Base-by-base conservation (phyloP, 192 early-diverging fungal genomes). In the Oehlia diaphana region DNA sequence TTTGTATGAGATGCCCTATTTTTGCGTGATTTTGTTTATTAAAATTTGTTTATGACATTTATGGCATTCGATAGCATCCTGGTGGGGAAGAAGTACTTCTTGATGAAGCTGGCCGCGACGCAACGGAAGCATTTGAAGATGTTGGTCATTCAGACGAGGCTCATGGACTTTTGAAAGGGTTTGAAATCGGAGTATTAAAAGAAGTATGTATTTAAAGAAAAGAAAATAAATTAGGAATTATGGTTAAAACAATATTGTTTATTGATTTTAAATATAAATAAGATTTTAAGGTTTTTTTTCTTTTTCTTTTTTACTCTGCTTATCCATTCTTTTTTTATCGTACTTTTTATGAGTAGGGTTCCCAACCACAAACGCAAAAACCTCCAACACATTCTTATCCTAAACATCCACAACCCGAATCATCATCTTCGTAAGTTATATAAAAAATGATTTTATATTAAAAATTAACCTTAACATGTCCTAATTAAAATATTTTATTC, bases 81-180 rank as follows among this genome's bases (percentile, higher is more conserved):
- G 97, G 97, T 83, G 97, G 97, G 83, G 97, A 97, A 86, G 97
- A 99, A 84, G 95, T 99, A 16, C 86, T 99, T 78, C 81, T 97
- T 63, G 97, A 97, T 85, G 90, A 93, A 80, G 96, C 91, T 69
- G 97, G 95, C 84, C 89, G 88, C 79, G 96, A 99, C 84, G 94
- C 95, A 42, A 94, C 94, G 58, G 96, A 93, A 80, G 92, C 95
- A 28, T 99, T 99, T 88, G 96, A 99, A 74, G 96, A 97, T 84
- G 95, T 99, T 82, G 97, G 97, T 31, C 96, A 99, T 88, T 96
- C 94, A 42, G 94, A 96, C 71, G 97, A 99, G 81, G 97, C 97
- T 33, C 92, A 91, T 73, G 94, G 95, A 21, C 80, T 99, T 80
- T 87, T 99, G 80, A 87, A 91, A 81, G 84, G 86, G 28, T 89